phyloP scores from a whole-genome alignment of 345 rosid species.

The Geranium rotundifolium region DNA sequence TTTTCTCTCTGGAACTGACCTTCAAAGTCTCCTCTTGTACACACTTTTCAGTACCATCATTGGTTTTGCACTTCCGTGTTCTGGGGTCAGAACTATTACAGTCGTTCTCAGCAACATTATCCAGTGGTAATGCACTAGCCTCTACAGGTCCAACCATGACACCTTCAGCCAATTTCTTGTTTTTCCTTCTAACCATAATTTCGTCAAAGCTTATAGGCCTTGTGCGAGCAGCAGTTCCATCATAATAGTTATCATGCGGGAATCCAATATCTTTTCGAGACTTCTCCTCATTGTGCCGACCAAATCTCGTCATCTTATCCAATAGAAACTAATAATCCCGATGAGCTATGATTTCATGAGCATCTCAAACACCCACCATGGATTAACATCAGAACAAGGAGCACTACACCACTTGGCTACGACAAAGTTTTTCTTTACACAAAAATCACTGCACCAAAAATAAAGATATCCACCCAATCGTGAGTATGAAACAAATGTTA shows the following conservation, averaged over 20 bases:
- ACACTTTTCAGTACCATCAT: slow-evolving; percentile 20
- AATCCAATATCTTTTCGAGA: slow-evolving; percentile 20
- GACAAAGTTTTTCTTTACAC: not conserved
- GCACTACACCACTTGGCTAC: not conserved
- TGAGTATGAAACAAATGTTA: not conserved
- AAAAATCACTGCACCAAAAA: not conserved
- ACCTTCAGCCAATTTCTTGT: slow-evolving; percentile 31
- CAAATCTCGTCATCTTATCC: slow-evolving; percentile 46
- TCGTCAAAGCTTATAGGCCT: slow-evolving; percentile 75
- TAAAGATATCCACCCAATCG: not conserved
- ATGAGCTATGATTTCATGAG: not conserved
- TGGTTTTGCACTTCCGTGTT: slow-evolving; percentile 17
- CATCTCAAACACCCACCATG: not conserved
- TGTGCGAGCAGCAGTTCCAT: slow-evolving; percentile 78
- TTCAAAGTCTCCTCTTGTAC: slow-evolving; percentile 22
- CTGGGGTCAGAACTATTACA: slow-evolving; percentile 23
- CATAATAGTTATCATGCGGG: slow-evolving; percentile 14
- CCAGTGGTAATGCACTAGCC: slow-evolving; percentile 14
- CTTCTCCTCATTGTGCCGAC: slow-evolving; percentile 31
- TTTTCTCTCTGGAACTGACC: slow-evolving; percentile 12
- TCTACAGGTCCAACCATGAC: slow-evolving; percentile 19
- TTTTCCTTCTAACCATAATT: slow-evolving; percentile 61
- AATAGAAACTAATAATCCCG: not conserved
- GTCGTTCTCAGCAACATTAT: slow-evolving; percentile 17
- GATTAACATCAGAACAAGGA: not conserved